A percentile compares a stretch with the other conserved stretches of the same genome.
Conservation (phyloP, 1,139 yeast species). For the Protomyces macrosporus region DNA sequence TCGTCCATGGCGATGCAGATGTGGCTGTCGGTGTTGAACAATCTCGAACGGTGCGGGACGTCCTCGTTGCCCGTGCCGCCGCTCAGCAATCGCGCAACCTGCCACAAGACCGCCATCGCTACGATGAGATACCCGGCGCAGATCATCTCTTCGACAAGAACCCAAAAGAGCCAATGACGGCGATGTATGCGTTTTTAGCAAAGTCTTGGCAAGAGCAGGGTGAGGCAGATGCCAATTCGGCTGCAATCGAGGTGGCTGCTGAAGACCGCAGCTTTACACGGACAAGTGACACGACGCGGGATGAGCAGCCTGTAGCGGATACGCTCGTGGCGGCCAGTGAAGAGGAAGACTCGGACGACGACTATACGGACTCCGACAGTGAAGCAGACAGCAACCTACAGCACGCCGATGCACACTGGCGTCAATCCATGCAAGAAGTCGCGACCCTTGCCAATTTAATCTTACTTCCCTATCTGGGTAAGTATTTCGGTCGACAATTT, state of each 20-base stretch:
- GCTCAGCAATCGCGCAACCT: not conserved
- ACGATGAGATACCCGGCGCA: slow-evolving; percentile 6
- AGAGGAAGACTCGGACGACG: not conserved
- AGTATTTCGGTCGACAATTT: slow-evolving; percentile 26
- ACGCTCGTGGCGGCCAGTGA: not conserved
- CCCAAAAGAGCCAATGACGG: not conserved
- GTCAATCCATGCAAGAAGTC: slow-evolving; percentile 10
- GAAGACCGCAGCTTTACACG: not conserved
- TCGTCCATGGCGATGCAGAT: slow-evolving; percentile 13
- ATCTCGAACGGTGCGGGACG: not conserved
- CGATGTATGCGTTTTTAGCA: slow-evolving; percentile 1
- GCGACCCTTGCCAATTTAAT: slow-evolving; percentile 8
- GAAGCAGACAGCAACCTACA: not conserved
- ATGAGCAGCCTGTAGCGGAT: not conserved
- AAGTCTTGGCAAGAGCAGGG: not conserved
- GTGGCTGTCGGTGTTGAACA: slow-evolving; percentile 10
- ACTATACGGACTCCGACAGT: not conserved
- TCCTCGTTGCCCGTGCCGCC: not conserved
- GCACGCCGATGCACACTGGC: slow-evolving; percentile 20
- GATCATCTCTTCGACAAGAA: slow-evolving; percentile 9
- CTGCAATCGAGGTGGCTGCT: not conserved
- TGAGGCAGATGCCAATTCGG: not conserved
- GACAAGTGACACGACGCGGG: not conserved
- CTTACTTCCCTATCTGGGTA: slow-evolving; percentile 16
- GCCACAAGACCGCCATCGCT: not conserved